Base-by-base conservation (phyloP, 345 rosid genomes). In the Psidium guajava region DNA sequence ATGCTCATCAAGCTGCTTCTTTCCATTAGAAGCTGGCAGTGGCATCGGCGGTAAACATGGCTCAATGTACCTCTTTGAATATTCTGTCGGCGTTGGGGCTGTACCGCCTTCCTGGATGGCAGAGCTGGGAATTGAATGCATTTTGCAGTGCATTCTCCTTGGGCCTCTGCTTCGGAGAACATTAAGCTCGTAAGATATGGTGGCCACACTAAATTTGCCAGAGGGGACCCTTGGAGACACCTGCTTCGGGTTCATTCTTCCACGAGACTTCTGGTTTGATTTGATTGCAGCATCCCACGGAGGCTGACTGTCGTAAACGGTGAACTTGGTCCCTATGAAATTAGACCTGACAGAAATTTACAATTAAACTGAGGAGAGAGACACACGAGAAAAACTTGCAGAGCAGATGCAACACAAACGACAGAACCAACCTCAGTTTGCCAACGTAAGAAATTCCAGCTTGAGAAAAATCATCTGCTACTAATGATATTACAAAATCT, bases 111-210 rank as follows among this genome's bases (percentile, higher is more conserved):
- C 96, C 87, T 93, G 93, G 88, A 95, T 89, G 0, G 98, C 88
- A 15, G 97, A 89, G 57, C 89, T 27, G 11, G 98, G 97, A 82
- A 94, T 91, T 20, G 95, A 91, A 52, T 89, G 90, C 91, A 96
- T 89, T 32, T 91, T 86, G 89, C 99, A 94, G 55, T 89, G 93
- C 98, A 96, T 95, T 89, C 96, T 94, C 90, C 99, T 93, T 36
- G 99, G 99, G 82, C 99, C 99, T 89, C 98, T 88, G 44, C 98
- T 94, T 56, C 96, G 95, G 22, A 96, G 94, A 21, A 95, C 93
- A 83, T 94, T 96, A 82, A 96, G 95, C 91, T 96, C 95, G 51
- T 94, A 95, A 83, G 92, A 88, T 85, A 96, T 88, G 49, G 92
- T 89, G 59, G 94, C 96, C 54, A 91, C 88, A 49, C 59, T 88